Percentiles rank a stretch among this genome's conserved stretches.
phyloP scores from a whole-genome alignment of 345 rosid species.

The Sonneratia caseolaris region DNA sequence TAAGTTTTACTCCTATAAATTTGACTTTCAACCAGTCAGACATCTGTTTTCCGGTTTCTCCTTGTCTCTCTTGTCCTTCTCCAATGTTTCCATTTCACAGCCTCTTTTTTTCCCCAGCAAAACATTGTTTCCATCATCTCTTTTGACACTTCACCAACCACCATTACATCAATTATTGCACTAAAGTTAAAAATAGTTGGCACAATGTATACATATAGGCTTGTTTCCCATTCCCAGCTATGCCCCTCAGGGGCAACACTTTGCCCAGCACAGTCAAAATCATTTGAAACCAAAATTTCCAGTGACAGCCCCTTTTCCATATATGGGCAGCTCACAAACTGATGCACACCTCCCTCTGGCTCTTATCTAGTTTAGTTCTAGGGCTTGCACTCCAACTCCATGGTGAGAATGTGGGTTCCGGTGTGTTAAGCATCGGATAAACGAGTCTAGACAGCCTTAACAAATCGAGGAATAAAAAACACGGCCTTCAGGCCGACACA shows the following conservation, averaged over 20 bases:
- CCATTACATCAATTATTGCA: constrained; percentile 5
- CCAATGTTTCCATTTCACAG: neutral
- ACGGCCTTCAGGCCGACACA: too few relatives aligned
- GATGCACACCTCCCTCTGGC: neutral
- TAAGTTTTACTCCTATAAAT: too few relatives aligned
- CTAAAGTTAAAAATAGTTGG: constrained; percentile 1
- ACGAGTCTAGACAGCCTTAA: too few relatives aligned
- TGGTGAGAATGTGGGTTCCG: neutral
- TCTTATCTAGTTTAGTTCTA: neutral
- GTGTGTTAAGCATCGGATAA: too few relatives aligned
- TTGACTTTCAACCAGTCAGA: too few relatives aligned
- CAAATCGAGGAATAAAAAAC: too few relatives aligned
- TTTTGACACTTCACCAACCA: constrained; percentile 5
- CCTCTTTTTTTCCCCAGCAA: neutral
- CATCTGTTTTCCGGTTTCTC: neutral
- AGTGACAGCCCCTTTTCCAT: neutral
- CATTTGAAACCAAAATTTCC: neutral
- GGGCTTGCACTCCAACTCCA: neutral
- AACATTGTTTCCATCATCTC: neutral
- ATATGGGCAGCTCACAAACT: neutral
- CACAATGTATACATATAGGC: neutral
- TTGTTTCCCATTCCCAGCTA: neutral
- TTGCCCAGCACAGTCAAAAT: constrained; percentile 1
- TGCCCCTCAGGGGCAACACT: neutral
- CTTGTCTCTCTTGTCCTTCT: neutral